A percentile compares a stretch with the other conserved stretches of the same genome.
These are phyloP conservation scores for Rhodomyrtus tomentosa DNA, from an alignment of 345 rosid species.

Conservation along the genomic window DNA sequence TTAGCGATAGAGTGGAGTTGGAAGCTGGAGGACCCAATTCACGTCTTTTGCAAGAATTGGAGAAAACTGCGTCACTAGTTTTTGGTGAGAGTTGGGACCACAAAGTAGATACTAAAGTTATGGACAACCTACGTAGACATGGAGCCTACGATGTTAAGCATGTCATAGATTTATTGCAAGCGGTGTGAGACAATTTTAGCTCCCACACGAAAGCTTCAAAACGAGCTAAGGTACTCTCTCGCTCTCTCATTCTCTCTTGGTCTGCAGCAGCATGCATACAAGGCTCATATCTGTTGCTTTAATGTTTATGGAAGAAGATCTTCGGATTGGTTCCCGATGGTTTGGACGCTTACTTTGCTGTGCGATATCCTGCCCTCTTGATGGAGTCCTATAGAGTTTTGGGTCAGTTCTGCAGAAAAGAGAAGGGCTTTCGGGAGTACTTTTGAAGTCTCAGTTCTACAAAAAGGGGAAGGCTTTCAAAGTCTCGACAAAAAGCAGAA, in stretches of 20 bases:
- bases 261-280: neutral
- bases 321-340: constrained; percentile 84
- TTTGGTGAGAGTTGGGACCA: constrained; percentile 82
- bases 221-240: constrained; percentile 55
- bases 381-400: constrained; percentile 72
- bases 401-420: constrained; percentile 37
- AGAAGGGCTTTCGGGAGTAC: constrained; percentile 62
- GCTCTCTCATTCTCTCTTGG: neutral
- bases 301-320: constrained; percentile 36
- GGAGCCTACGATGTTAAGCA: constrained; percentile 63
- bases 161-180: constrained; percentile 70
- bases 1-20: constrained; percentile 70
- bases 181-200: constrained; percentile 69
- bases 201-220: constrained; percentile 72
- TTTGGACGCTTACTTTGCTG: constrained; percentile 50
- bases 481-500: constrained; percentile 21
- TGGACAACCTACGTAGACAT: constrained; percentile 51
- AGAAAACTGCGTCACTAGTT: constrained; percentile 44
- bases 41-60: constrained; percentile 48
- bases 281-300: neutral
- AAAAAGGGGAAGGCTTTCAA: neutral
- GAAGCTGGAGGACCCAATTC: constrained; percentile 61
- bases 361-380: constrained; percentile 63
- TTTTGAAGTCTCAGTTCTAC: constrained; percentile 5
- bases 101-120: constrained; percentile 58